Evolutionary conservation across 495 filamentous ascomycete genomes (phyloP).

Genomic region (Penicillium macrosclerotiorum): DNA sequence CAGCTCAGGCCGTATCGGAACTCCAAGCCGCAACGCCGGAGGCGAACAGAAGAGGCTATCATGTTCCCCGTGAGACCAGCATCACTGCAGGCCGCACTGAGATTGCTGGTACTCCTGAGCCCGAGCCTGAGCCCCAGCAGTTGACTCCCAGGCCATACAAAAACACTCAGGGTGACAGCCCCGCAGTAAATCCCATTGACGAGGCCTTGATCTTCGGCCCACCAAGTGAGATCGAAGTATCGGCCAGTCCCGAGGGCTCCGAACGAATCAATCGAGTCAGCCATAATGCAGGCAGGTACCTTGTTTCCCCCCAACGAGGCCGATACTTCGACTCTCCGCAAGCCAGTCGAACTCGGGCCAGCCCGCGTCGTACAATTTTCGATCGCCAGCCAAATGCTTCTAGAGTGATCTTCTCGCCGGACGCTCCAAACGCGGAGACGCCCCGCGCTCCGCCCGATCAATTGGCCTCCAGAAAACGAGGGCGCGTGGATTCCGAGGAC

Average conservation of each 20-base stretch:
- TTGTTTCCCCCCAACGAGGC: constrained; percentile 11
- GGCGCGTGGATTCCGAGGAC: constrained; percentile 12
- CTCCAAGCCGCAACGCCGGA: no score
- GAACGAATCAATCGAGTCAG: constrained; percentile 20
- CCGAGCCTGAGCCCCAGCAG: not conserved
- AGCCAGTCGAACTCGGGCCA: not conserved
- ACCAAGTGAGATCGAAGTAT: constrained; percentile 7
- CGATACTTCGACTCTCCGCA: constrained; percentile 11
- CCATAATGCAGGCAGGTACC: constrained; percentile 9
- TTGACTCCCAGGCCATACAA: not conserved
- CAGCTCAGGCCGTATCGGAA: no score
- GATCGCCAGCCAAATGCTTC: constrained; percentile 34
- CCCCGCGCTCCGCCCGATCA: constrained; percentile 1
- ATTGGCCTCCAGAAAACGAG: constrained; percentile 12
- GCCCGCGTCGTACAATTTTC: constrained; percentile 25
- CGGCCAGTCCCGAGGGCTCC: constrained; percentile 20
- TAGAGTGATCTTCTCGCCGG: constrained; percentile 25
- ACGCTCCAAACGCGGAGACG: constrained; percentile 14
- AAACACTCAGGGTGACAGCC: not conserved
- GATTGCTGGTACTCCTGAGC: constrained; percentile 6
- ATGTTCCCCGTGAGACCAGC: not conserved
- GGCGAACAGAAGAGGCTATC: not conserved
- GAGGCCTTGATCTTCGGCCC: constrained; percentile 10
- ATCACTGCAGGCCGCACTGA: not conserved
- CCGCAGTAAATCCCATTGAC: not conserved